phyloP scores from a whole-genome alignment of 345 rosid genomes.

The Xanthoceras sorbifolium region DNA sequence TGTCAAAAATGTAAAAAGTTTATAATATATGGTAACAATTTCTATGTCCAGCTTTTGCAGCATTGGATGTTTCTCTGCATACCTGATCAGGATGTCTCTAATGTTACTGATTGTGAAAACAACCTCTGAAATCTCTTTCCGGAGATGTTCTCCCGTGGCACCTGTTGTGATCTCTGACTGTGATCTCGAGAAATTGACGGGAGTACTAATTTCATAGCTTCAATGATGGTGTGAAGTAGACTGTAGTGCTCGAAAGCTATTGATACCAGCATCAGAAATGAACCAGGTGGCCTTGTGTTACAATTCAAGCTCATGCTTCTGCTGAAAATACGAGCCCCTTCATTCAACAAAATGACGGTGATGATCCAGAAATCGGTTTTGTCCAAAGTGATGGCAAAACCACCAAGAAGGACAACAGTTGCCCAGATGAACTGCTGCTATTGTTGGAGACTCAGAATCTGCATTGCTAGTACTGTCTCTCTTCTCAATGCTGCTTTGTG shows the following conservation, averaged over 20 bases:
- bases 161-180: conserved; percentile 23
- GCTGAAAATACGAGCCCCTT: conserved; percentile 85
- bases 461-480: conserved; percentile 52
- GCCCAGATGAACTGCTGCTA: conserved; percentile 68
- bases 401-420: conserved; percentile 89
- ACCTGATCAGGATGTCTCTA: too few species aligned
- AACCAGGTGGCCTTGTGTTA: conserved; percentile 93
- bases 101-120: too few species aligned
- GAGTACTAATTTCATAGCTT: conserved; percentile 28
- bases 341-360: conserved; percentile 73
- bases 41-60: too few species aligned
- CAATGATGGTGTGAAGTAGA: conserved; percentile 42
- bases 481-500: conserved; percentile 45
- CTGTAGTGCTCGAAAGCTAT: conserved; percentile 65
- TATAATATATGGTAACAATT: too few species aligned
- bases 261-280: conserved; percentile 59
- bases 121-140: too few species aligned
- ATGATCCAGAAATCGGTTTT: conserved; percentile 82
- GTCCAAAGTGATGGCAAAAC: conserved; percentile 84
- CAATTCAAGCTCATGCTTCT: conserved; percentile 96
- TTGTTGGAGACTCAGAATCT: conserved; percentile 32
- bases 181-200: conserved; percentile 30
- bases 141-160: too few species aligned
- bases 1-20: too few species aligned
- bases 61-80: too few species aligned